Conservation (phyloP, 257 asterid genomes). For the Ballota nigra region DNA sequence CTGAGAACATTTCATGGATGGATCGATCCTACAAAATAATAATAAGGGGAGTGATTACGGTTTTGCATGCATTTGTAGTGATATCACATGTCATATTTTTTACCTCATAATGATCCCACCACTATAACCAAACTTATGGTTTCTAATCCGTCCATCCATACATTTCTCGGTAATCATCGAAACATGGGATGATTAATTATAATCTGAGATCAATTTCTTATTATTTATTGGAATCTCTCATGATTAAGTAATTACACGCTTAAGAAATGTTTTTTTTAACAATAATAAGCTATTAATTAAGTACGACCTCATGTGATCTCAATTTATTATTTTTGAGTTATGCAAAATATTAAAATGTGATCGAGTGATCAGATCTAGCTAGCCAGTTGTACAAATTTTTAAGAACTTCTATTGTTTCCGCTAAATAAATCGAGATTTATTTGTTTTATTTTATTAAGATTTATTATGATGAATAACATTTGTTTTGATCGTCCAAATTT, state of each 20-base stretch:
- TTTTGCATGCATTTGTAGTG: constrained; percentile 30
- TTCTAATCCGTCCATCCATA: constrained; percentile 2
- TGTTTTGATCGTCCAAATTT: neutral
- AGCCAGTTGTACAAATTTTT: neutral
- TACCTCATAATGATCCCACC: constrained; percentile 31
- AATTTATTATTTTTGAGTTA: neutral
- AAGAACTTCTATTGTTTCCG: no score
- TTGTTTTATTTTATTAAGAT: neutral
- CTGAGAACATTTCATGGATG: neutral
- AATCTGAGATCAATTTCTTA: neutral
- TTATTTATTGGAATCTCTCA: constrained; percentile 4
- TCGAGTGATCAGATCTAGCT: neutral
- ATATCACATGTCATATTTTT: constrained; percentile 23
- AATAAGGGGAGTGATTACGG: constrained; percentile 20
- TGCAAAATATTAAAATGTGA: neutral
- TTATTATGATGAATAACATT: neutral
- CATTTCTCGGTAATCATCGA: neutral
- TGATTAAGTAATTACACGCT: constrained; percentile 8
- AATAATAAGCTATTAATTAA: neutral
- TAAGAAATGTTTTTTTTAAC: neutral
- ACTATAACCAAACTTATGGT: constrained; percentile 12
- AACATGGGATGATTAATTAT: constrained; percentile 13
- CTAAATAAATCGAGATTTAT: neutral
- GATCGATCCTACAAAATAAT: constrained; percentile 9
- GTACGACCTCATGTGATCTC: constrained; percentile 1